Evolutionary conservation across 1,139 yeast genomes (phyloP).

Genomic region (Protomyces inundatus): DNA sequence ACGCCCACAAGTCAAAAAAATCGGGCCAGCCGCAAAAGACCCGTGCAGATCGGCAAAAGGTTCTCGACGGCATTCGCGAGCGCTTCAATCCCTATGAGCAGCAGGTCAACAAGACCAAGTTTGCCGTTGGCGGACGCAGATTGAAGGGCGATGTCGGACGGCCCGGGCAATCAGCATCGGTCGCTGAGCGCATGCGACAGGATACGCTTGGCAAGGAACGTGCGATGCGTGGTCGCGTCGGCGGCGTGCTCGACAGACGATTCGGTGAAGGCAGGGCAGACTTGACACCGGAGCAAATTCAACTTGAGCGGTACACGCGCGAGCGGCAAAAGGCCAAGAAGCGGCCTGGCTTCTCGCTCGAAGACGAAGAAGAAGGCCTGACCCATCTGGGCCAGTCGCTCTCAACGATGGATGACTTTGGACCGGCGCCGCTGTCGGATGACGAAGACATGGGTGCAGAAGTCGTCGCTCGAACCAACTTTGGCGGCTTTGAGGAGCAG

Average conservation of each 20-base stretch:
- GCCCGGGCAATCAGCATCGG: conserved; percentile 69
- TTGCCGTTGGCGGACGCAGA: conserved; percentile 55
- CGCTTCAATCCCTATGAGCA: conserved; percentile 88
- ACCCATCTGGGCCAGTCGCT: conserved; percentile 79
- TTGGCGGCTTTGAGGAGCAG: conserved; percentile 36
- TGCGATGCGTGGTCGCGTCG: conserved; percentile 60
- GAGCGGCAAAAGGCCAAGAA: conserved; percentile 56
- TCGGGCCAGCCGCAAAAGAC: conserved; percentile 15
- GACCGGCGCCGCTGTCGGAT: conserved; percentile 44
- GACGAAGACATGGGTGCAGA: conserved; percentile 36
- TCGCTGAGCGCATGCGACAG: conserved; percentile 66
- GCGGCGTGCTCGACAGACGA: conserved; percentile 77
- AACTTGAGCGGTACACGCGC: conserved; percentile 88
- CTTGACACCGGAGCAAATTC: conserved; percentile 79
- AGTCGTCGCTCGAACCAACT: conserved; percentile 25
- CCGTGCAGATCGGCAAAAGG: conserved; percentile 18
- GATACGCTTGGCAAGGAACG: conserved; percentile 62
- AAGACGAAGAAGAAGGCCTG: conserved; percentile 58
- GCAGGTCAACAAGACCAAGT: conserved; percentile 63
- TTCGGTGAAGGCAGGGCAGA: conserved; percentile 80
- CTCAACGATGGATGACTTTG: conserved; percentile 48
- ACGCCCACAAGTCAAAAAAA: not conserved
- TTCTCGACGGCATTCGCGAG: conserved; percentile 57
- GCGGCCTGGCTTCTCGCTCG: conserved; percentile 51
- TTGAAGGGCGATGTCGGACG: conserved; percentile 62